Conservation (phyloP, 2,329 filamentous ascomycete species). For the Colletotrichum gloeosporioides region DNA sequence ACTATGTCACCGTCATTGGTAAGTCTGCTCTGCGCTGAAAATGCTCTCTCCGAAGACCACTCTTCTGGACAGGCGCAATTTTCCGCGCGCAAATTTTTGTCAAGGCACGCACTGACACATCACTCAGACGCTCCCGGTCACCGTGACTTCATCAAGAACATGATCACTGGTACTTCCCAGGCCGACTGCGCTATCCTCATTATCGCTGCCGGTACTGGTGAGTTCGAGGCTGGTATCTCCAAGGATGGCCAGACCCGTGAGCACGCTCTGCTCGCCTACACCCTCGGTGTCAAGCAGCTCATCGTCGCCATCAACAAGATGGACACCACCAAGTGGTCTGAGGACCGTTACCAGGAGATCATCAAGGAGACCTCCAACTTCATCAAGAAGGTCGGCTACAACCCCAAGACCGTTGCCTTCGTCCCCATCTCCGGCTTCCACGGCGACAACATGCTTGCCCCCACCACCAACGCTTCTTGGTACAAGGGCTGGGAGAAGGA, state of each 20-base stretch:
- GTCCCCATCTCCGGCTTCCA: conserved; percentile 99
- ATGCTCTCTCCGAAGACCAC: not conserved
- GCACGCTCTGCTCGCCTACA: conserved; percentile 99
- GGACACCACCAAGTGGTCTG: conserved; percentile 99
- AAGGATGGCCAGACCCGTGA: conserved; percentile 99
- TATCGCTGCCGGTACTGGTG: conserved; percentile 99
- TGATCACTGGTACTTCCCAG: conserved; percentile 99
- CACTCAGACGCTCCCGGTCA: conserved; percentile 89
- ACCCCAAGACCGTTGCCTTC: conserved; percentile 98
- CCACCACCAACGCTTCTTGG: conserved; percentile 95
- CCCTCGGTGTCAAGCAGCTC: conserved; percentile 99
- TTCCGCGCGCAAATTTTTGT: not conserved
- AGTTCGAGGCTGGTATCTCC: conserved; percentile 99
- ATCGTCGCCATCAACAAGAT: conserved; percentile 99
- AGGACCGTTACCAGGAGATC: conserved; percentile 97
- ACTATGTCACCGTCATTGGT: conserved; percentile 98
- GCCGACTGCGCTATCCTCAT: conserved; percentile 99
- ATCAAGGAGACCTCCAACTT: conserved; percentile 99
- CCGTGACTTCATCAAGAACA: conserved; percentile 99
- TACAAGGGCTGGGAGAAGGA: conserved; percentile 99
- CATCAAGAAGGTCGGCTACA: conserved; percentile 99
- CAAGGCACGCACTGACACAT: not conserved
- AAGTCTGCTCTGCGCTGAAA: conserved; percentile 39
- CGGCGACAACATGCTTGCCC: conserved; percentile 98
- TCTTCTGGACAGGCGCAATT: not conserved